Base-by-base conservation (phyloP, 495 filamentous ascomycete genomes). In the Penicillium riverlandense region DNA sequence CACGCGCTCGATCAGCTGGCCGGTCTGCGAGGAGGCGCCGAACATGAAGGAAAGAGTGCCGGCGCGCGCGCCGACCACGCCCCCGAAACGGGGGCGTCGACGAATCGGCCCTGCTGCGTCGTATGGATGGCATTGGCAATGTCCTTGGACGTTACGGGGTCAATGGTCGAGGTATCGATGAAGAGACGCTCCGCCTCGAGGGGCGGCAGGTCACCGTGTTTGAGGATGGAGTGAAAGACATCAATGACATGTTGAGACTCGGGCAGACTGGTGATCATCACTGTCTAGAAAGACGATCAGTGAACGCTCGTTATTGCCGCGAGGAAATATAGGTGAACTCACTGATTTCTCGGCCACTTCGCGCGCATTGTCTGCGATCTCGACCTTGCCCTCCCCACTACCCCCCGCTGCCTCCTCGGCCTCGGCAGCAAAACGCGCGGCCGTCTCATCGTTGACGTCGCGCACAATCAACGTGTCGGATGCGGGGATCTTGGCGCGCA, bases 31-130 rank as follows among this genome's bases (percentile, higher is more conserved):
- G 1, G 82, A 74, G 1, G 82, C 73, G 16, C 90, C 90, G 48
- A 96, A 74, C 89, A 96, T 95, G 66, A 91, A 91, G 0, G 85
- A 86, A 37, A 91, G 59, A 0, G 84, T 84, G 9, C 83, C 86
- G 15, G 85, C 83, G 5, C 75, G 70, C 29, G 86, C 86, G 8
- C 85, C 86, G n/a, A 90, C 84, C 1, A 89, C 84, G 11, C 86
- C 86, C 86, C 86, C 0, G 86, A 91, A 69, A 91, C 85, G 6
- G 86, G 86, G 16, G 86, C 86, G 52, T 91, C 86, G 30, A 89
- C 79, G 41, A 91, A 91, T 11, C 69, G 65, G 22, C 78, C 76
- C 40, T 72, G 61, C 2, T 73, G 56, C 0, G 78, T 74, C 14
- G 72, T 61, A 29, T 79, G 66, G 14, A 89, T 76, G 11, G 71